Percentiles rank a stretch among this genome's conserved stretches.
Conservation (phyloP, 441 rosid genomes). For the Corymbia citriodora region DNA sequence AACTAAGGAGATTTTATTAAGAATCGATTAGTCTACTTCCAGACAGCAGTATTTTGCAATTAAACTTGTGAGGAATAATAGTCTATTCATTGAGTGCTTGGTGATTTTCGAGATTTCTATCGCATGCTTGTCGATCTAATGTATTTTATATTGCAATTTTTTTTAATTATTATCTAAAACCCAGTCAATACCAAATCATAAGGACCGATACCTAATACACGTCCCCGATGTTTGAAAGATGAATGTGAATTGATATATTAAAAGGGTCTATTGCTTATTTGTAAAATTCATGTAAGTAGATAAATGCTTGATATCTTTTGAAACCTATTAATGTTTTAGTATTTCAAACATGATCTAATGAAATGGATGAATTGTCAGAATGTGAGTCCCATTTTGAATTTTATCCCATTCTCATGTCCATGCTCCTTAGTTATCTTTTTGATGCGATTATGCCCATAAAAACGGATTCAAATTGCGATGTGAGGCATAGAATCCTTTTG, state of each 20-base stretch:
- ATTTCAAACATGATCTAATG: not conserved
- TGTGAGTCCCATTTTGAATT: not conserved
- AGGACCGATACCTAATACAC: not conserved
- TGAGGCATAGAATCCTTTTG: not conserved
- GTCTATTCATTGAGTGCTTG: not conserved
- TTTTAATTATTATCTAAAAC: not conserved
- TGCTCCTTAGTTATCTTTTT: not conserved
- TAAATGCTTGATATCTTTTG: not conserved
- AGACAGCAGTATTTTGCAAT: not conserved
- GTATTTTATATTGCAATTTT: not conserved
- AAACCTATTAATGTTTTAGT: not conserved
- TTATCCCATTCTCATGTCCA: not conserved
- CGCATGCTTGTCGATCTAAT: not conserved
- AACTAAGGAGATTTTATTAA: not conserved
- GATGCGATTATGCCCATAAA: not conserved
- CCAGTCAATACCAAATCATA: not conserved
- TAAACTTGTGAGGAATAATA: not conserved
- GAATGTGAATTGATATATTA: not conserved
- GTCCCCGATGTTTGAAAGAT: not conserved
- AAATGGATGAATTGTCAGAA: not conserved
- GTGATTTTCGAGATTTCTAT: not conserved
- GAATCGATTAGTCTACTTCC: not conserved
- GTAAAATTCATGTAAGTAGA: not conserved
- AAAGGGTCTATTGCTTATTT: not conserved
- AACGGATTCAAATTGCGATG: not conserved